Evolutionary conservation across 805 yeast genomes (phyloP).

Genomic region (Metschnikowia chrysomelidarum): DNA sequence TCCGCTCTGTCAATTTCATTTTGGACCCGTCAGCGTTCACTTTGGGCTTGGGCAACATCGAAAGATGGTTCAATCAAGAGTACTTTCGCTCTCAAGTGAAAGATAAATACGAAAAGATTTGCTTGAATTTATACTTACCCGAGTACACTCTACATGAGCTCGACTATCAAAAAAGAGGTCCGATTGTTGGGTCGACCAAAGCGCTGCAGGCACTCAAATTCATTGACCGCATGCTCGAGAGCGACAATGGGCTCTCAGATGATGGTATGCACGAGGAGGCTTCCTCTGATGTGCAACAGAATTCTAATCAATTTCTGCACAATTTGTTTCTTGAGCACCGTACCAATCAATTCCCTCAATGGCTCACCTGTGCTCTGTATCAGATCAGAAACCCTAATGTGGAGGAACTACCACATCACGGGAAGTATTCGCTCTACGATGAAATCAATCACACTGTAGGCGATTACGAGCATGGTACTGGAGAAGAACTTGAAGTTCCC

Average conservation of each 20-base stretch:
- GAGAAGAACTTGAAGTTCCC: conserved; percentile 47
- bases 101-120: conserved; percentile 19
- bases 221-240: conserved; percentile 47
- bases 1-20: conserved; percentile 40
- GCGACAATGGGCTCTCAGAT: conserved; percentile 11
- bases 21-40: conserved; percentile 68
- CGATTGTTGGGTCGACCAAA: conserved; percentile 55
- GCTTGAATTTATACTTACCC: conserved; percentile 48
- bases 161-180: conserved; percentile 36
- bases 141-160: conserved; percentile 37
- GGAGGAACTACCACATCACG: conserved; percentile 48
- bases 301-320: conserved; percentile 14
- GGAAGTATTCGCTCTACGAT: conserved; percentile 11
- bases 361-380: conserved; percentile 48
- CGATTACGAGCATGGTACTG: background rate
- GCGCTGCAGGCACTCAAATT: conserved; percentile 64
- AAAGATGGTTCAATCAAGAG: conserved; percentile 54
- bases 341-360: conserved; percentile 46
- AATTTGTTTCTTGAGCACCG: conserved; percentile 38
- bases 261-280: background rate
- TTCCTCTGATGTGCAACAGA: background rate
- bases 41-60: conserved; percentile 66
- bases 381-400: conserved; percentile 37
- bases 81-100: conserved; percentile 27
- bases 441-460: conserved; percentile 11